Evolutionary conservation across 305 asterid genomes (phyloP), one percentile per base, ranked within the genome.

Genomic region (Solanum chacoense): DNA sequence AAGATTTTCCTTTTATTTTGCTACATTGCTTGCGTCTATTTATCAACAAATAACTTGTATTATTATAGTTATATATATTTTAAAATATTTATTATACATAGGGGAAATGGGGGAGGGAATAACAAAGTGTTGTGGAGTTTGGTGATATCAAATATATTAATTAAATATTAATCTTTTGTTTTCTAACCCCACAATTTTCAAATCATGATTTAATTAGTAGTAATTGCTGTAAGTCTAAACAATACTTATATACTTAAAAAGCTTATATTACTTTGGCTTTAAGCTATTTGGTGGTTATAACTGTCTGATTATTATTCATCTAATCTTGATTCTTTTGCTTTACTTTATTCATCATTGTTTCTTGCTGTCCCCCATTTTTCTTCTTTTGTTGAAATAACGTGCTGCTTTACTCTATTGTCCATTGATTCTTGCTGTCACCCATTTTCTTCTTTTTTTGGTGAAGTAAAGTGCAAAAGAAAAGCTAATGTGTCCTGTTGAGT

Each of bases 321-420:
- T 35, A 77, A 76, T 22, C 71, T 63, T 63, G 71, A 63, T 76
- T 87, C 37, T 13, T 34, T 59, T 36, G 28, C 75, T 71, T 87
- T 87, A n/a, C 50, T 34, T 87, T 81, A 75, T 87, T 77, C n/a
- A 26, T 45, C 78, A 77, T 87, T 76, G 28, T 20, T 87, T 87
- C 65, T 35, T 35, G 77, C 32, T 76, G 75, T 87, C 75, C 55
- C 38, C 78, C 28, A 8, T 55, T 77, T 45, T 75, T 79, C 50
- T 77, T 55, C 89, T 71, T 77, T 87, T 87, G 78, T 76, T 75
- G 73, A 77, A 87, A 50, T 72, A 77, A 86, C 65, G 42, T 86
- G 65, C 63, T 77, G 75, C 59, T 71, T 87, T 87, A 31, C 72
- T 34, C 72, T 42, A 50, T 59, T 87, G 67, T 26, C 78, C 67